phyloP scores from a whole-genome alignment of 768 basidiomycete genomes.

The Lentinula lateritia region DNA sequence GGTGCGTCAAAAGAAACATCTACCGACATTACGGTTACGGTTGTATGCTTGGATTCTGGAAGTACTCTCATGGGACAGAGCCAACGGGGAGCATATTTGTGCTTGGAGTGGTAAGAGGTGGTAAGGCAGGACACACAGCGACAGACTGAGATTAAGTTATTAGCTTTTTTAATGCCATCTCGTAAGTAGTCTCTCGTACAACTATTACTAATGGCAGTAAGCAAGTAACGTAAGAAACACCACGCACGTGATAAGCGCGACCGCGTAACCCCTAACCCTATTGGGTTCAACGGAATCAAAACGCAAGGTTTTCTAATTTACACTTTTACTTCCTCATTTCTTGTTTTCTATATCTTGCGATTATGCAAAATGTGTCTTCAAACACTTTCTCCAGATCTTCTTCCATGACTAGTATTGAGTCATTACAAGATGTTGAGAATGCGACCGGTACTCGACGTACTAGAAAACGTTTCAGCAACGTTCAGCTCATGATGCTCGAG shows the following conservation, averaged over 20 bases:
- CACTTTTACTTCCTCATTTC: neutral
- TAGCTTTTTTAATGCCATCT: too few relatives aligned
- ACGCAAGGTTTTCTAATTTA: neutral
- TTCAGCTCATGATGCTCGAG: conserved; percentile 68
- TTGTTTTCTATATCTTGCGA: neutral
- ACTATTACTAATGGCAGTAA: neutral
- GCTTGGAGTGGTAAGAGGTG: too few relatives aligned
- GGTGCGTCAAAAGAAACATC: too few relatives aligned
- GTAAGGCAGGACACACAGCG: too few relatives aligned
- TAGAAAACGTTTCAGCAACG: conserved; percentile 63
- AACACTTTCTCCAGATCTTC: conserved; percentile 42
- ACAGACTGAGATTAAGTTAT: too few relatives aligned
- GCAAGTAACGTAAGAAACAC: neutral
- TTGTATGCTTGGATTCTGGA: too few relatives aligned
- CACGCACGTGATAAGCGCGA: neutral
- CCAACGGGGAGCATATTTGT: too few relatives aligned
- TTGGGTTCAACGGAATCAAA: neutral
- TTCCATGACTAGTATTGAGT: conserved; percentile 51
- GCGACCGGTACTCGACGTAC: conserved; percentile 44
- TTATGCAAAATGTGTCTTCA: neutral
- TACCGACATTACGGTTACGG: too few relatives aligned
- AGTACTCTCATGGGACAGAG: too few relatives aligned
- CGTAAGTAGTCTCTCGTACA: too few relatives aligned
- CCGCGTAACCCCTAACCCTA: neutral
- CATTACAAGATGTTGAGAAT: conserved; percentile 31